Conservation (phyloP, 2,329 filamentous ascomycete genomes). For the Pseudocercospora crystallina region DNA sequence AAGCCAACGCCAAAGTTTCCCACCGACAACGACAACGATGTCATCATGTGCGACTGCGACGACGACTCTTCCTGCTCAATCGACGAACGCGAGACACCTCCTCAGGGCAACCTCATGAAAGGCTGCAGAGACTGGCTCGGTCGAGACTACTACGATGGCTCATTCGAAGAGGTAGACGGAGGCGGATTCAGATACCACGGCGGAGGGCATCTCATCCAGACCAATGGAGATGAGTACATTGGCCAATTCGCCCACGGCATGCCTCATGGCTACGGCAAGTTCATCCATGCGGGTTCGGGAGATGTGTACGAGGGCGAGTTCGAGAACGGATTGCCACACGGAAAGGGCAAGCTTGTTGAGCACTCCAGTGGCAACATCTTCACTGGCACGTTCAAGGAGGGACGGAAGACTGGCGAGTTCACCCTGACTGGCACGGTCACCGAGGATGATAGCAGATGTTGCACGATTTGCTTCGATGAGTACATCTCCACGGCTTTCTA, state of each 20-base stretch:
- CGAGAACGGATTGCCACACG: conserved; percentile 63
- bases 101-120: conserved; percentile 7
- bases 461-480: conserved; percentile 63
- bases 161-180: conserved; percentile 46
- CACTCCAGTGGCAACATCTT: conserved; percentile 60
- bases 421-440: conserved; percentile 62
- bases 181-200: conserved; percentile 50
- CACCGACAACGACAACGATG: conserved; percentile 41
- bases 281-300: conserved; percentile 61
- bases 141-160: conserved; percentile 57
- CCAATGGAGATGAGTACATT: conserved; percentile 56
- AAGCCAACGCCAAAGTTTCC: conserved; percentile 23
- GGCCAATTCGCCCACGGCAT: conserved; percentile 55
- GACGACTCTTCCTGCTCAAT: conserved; percentile 14
- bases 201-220: conserved; percentile 53
- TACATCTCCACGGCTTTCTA: conserved; percentile 61
- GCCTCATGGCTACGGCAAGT: conserved; percentile 57
- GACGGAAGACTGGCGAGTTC: conserved; percentile 62
- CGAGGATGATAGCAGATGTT: conserved; percentile 59
- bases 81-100: conserved; percentile 38
- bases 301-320: conserved; percentile 61
- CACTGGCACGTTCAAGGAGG: conserved; percentile 60
- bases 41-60: conserved; percentile 33
- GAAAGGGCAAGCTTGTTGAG: conserved; percentile 58
- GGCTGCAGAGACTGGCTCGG: conserved; percentile 55